Evolutionary conservation across 805 yeast genomes (phyloP).

Genomic region (Brettanomyces anomalus): DNA sequence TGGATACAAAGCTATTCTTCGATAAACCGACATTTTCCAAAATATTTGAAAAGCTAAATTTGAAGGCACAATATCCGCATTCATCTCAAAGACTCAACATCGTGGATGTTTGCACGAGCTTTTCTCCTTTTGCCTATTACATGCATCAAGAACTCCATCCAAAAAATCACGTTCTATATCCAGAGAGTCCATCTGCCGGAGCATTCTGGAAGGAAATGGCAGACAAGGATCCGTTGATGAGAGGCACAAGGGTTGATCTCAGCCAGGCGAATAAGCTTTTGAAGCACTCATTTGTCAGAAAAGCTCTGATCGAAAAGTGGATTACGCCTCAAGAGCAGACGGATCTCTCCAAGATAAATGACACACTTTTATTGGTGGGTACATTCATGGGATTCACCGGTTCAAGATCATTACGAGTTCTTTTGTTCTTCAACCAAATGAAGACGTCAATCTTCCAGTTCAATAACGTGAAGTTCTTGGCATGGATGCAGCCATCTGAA

Average conservation of each 20-base stretch:
- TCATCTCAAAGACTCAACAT: conserved; percentile 34
- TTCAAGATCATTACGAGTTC: conserved; percentile 45
- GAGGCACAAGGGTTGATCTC: conserved; percentile 10
- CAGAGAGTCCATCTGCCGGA: conserved; percentile 12
- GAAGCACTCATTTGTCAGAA: conserved; percentile 13
- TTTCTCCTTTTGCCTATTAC: conserved; percentile 51
- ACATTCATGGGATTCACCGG: conserved; percentile 32
- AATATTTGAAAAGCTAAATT: conserved; percentile 40
- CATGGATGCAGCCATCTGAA: conserved; percentile 55
- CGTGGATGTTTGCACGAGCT: conserved; percentile 52
- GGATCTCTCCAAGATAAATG: conserved; percentile 15
- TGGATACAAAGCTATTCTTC: conserved; percentile 7
- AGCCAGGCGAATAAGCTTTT: conserved; percentile 8
- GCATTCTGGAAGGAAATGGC: conserved; percentile 18
- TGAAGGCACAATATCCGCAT: conserved; percentile 26
- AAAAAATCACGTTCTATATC: conserved; percentile 46
- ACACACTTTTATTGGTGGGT: conserved; percentile 22
- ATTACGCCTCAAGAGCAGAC: conserved; percentile 26
- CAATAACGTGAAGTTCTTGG: conserved; percentile 56
- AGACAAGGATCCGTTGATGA: conserved; percentile 8
- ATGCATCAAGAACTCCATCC: conserved; percentile 58
- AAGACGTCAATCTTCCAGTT: conserved; percentile 28
- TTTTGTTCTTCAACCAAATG: conserved; percentile 23
- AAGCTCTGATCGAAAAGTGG: conserved; percentile 33
- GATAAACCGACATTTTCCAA: conserved; percentile 13